These are phyloP conservation scores for Erodium chrysanthum DNA, from an alignment of 441 rosid genomes.

Conservation along the genomic window DNA sequence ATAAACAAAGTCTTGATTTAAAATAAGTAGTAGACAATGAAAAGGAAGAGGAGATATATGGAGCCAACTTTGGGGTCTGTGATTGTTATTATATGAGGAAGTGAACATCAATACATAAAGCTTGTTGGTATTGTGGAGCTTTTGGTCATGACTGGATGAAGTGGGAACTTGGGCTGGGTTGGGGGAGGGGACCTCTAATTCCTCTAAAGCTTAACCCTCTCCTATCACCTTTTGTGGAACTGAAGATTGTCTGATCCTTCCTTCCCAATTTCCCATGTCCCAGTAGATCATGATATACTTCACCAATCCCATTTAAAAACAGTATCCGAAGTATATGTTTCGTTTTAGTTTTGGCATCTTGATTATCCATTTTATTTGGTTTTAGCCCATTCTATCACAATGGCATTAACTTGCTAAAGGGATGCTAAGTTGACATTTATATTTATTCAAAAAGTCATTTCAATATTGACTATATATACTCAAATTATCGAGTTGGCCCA, in stretches of 20 bases:
- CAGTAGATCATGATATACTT: neutral
- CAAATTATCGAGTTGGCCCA: neutral
- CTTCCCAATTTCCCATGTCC: constrained; percentile 6
- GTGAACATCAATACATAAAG: constrained; percentile 12
- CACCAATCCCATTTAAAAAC: neutral
- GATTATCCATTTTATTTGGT: too few species aligned
- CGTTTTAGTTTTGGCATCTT: too few species aligned
- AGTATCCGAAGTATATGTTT: too few species aligned
- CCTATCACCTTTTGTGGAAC: constrained; percentile 20
- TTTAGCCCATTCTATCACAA: too few species aligned
- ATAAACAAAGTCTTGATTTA: neutral
- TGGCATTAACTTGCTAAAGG: too few species aligned
- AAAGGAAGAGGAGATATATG: neutral
- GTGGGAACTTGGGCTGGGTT: constrained; percentile 1
- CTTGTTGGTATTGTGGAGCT: constrained; percentile 12
- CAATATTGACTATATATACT: too few species aligned
- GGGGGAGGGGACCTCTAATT: constrained; percentile 11
- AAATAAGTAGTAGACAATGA: neutral
- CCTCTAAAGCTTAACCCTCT: neutral
- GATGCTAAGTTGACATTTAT: too few species aligned
- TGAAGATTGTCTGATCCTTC: constrained; percentile 18
- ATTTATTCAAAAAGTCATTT: too few species aligned
- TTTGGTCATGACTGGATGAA: constrained; percentile 6
- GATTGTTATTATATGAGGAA: constrained; percentile 8
- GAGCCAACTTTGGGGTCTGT: constrained; percentile 8